These are phyloP conservation scores for Naganishia onofrii DNA, from an alignment of 768 basidiomycete species.

Conservation along the genomic window DNA sequence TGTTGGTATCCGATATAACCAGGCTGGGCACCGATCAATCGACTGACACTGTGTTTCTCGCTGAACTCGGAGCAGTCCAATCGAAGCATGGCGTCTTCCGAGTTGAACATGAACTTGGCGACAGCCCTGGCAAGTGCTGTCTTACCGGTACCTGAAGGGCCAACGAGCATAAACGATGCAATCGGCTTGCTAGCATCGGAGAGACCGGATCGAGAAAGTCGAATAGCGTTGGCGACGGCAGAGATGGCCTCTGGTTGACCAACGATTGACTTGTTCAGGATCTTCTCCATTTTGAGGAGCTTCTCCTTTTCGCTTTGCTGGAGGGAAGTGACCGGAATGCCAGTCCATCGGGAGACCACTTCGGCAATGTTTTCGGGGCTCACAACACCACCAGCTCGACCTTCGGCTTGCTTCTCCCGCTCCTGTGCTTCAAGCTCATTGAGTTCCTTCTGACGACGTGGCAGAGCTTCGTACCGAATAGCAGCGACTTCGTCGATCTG, in stretches of 20 bases:
- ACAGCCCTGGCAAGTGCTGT: slow-evolving; percentile 52
- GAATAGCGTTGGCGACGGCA: slow-evolving; percentile 52
- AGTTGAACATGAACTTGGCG: slow-evolving; percentile 53
- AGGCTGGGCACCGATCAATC: slow-evolving; percentile 50
- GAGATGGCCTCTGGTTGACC: slow-evolving; percentile 73
- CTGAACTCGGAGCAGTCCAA: slow-evolving; percentile 64
- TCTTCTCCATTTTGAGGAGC: slow-evolving; percentile 51
- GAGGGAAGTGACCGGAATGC: slow-evolving; percentile 80
- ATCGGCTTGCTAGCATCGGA: slow-evolving; percentile 51
- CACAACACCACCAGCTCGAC: slow-evolving; percentile 56
- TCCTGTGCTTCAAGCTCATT: slow-evolving; percentile 64
- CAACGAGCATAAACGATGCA: slow-evolving; percentile 51
- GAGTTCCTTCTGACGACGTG: slow-evolving; percentile 67
- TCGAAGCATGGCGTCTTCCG: slow-evolving; percentile 51
- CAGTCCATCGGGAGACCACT: slow-evolving; percentile 90
- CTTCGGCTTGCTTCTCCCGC: slow-evolving; percentile 61
- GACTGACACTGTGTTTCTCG: slow-evolving; percentile 54
- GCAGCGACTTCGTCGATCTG: slow-evolving; percentile 59
- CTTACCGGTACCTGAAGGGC: slow-evolving; percentile 53
- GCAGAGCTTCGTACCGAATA: slow-evolving; percentile 84
- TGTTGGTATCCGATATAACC: slow-evolving; percentile 52
- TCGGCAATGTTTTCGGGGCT: slow-evolving; percentile 88
- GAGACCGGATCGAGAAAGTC: slow-evolving; percentile 51
- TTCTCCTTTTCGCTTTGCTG: slow-evolving; percentile 51
- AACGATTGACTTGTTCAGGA: slow-evolving; percentile 56